Evolutionary conservation across 768 basidiomycete species (phyloP).

Genomic region (Phylloporus sp.): DNA sequence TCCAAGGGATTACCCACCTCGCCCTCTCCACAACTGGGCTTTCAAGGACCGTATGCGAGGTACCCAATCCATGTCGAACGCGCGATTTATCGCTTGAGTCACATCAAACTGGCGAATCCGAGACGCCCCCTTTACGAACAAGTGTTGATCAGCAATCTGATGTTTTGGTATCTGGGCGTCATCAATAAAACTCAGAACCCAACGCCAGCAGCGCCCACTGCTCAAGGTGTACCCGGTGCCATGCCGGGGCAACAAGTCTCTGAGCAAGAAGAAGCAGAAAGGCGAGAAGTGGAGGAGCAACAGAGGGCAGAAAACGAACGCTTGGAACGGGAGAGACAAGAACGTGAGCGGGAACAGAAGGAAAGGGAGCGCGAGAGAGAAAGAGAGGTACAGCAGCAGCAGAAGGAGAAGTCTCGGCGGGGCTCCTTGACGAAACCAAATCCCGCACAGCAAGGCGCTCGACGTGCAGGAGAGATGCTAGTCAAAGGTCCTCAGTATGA

Average conservation of each 20-base stretch:
- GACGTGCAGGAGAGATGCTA: slow-evolving; percentile 79
- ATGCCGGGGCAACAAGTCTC: slow-evolving; percentile 28
- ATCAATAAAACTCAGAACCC: slow-evolving; percentile 85
- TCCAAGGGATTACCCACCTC: slow-evolving; percentile 63
- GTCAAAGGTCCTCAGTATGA: slow-evolving; percentile 90
- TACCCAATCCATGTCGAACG: slow-evolving; percentile 99
- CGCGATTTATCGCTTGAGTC: slow-evolving; percentile 94
- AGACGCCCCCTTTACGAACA: slow-evolving; percentile 96
- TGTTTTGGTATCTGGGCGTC: slow-evolving; percentile 99
- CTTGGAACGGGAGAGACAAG: slow-evolving; percentile 56
- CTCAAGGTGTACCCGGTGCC: slow-evolving; percentile 24
- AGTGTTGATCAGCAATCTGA: slow-evolving; percentile 86
- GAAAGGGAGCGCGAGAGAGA: slow-evolving; percentile 25
- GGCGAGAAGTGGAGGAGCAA: slow-evolving; percentile 39
- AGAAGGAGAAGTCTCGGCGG: slow-evolving; percentile 38
- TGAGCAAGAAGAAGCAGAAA: slow-evolving; percentile 35
- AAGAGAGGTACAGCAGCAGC: slow-evolving; percentile 34
- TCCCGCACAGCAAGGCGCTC: slow-evolving; percentile 43
- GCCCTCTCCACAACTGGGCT: slow-evolving; percentile 47
- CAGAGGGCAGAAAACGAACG: slow-evolving; percentile 40
- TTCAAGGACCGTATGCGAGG: slow-evolving; percentile 55
- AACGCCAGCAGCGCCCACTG: slow-evolving; percentile 33
- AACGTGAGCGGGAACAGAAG: slow-evolving; percentile 47
- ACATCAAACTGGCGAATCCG: slow-evolving; percentile 98
- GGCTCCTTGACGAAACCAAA: slow-evolving; percentile 67